phyloP scores from a whole-genome alignment of 805 yeast genomes.

The Wickerhamomyces chambardii region DNA sequence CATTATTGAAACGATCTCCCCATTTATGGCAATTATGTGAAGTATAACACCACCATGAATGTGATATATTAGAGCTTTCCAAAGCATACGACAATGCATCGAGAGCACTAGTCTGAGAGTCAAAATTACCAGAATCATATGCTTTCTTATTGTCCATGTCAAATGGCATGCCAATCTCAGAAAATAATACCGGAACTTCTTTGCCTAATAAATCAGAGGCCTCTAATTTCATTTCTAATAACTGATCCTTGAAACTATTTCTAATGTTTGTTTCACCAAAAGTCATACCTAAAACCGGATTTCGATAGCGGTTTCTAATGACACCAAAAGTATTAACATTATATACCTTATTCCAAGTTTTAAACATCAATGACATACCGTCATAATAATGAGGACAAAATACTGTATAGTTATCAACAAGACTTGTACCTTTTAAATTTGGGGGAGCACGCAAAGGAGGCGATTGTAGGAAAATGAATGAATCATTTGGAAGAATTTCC shows the following conservation, averaged over 20 bases:
- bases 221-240: conserved; percentile 59
- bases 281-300: conserved; percentile 68
- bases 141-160: conserved; percentile 85
- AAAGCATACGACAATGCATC: conserved; percentile 78
- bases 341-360: conserved; percentile 74
- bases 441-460: conserved; percentile 83
- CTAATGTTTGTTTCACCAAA: conserved; percentile 78
- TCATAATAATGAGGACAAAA: conserved; percentile 91
- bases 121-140: conserved; percentile 54
- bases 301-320: conserved; percentile 64
- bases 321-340: conserved; percentile 90
- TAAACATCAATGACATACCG: conserved; percentile 88
- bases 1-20: conserved; percentile 94
- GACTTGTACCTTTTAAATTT: conserved; percentile 31
- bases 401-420: conserved; percentile 57
- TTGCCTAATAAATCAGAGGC: conserved; percentile 52
- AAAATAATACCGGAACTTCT: conserved; percentile 63
- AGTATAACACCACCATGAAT: conserved; percentile 83
- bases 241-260: conserved; percentile 60
- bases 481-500: conserved; percentile 28
- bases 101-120: conserved; percentile 70
- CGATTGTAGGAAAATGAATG: conserved; percentile 64
- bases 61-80: conserved; percentile 64
- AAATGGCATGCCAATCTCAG: conserved; percentile 97
- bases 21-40: conserved; percentile 64